Base-by-base conservation (phyloP, 352 stramenopile genomes). In the Phytophthora boehmeriae region DNA sequence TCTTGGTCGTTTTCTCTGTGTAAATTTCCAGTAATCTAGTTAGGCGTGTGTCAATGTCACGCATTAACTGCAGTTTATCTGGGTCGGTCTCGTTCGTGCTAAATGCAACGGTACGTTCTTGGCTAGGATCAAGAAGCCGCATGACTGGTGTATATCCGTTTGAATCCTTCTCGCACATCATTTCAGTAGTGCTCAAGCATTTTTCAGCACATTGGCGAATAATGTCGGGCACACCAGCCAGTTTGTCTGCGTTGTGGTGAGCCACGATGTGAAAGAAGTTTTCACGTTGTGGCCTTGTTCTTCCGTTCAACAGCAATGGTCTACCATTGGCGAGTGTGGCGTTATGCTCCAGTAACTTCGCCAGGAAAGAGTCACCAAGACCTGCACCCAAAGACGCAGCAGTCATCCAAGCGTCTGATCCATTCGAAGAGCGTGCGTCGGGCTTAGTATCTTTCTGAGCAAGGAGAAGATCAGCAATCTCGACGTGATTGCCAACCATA, bases 261-360 rank as follows among this genome's bases (percentile, higher is more conserved):
- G 63, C 63, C 45, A 92, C 55, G 6, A 80, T 68, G 36, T 93
- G 84, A 43, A 93, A 90, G 42, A 90, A 80, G 28, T 90, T 92
- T 32, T 83, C 64, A 13, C 44, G 50, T 2, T 54, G 14, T 16
- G 58, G 14, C 13, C 46, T 57, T 45, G 60, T 61, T 65, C 71
- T 27, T 20, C 45, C 41, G 17, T 42, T 47, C 10, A 89, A 51
- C 9, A 72, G 59, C 17, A 90, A 35, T 16, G 64, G 63, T 17
- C 72, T 74, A 32, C 47, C 67, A 50, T 62, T 69, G 5, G 69
- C 41, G 16, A 55, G 64, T 53, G 74, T 78, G 1, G 28, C 13
- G 35, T 88, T 75, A 32, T 81, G 55, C 25, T 82, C 66, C 17
- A 93, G 59, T 34, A 93, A 42, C 8, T 70, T 68, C 10, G 79